Evolutionary conservation across 148 eudicot species (phyloP).

Genomic region (Arctostaphylos glauca): DNA sequence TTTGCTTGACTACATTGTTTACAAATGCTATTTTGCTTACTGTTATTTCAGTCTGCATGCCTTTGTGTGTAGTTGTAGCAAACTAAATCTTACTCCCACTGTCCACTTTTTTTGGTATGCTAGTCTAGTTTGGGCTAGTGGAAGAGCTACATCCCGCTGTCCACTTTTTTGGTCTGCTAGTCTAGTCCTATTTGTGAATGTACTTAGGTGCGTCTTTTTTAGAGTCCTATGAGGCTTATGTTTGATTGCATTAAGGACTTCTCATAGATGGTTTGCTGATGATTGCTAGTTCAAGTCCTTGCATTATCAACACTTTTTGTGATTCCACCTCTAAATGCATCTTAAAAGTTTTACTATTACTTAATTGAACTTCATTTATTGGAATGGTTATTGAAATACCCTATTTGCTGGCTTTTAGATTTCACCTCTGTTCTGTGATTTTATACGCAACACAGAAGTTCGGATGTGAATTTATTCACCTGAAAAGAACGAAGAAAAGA

Average conservation of each 20-base stretch:
- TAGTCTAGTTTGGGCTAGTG: not conserved
- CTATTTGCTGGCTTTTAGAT: not conserved
- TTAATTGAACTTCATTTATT: not conserved
- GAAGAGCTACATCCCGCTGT: not conserved
- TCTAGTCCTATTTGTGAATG: not conserved
- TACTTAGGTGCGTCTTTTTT: not conserved
- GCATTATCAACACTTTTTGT: not conserved
- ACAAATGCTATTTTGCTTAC: not conserved
- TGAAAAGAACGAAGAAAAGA: not conserved
- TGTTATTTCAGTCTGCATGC: not conserved
- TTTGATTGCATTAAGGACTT: not conserved
- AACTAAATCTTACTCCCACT: not conserved
- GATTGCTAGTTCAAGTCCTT: not conserved
- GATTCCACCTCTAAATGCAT: not conserved
- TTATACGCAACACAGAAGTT: not conserved
- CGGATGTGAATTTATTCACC: slow-evolving; percentile 2
- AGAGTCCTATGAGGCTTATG: not conserved
- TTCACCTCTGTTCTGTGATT: not conserved
- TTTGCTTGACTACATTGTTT: not conserved
- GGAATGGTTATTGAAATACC: not conserved
- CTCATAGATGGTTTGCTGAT: not conserved
- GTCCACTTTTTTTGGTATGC: not conserved
- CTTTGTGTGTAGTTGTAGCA: not conserved
- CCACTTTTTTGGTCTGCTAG: not conserved
- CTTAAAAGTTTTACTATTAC: not conserved